Base-by-base conservation (phyloP, 352 stramenopile genomes). In the Globisporangium viniferum region DNA sequence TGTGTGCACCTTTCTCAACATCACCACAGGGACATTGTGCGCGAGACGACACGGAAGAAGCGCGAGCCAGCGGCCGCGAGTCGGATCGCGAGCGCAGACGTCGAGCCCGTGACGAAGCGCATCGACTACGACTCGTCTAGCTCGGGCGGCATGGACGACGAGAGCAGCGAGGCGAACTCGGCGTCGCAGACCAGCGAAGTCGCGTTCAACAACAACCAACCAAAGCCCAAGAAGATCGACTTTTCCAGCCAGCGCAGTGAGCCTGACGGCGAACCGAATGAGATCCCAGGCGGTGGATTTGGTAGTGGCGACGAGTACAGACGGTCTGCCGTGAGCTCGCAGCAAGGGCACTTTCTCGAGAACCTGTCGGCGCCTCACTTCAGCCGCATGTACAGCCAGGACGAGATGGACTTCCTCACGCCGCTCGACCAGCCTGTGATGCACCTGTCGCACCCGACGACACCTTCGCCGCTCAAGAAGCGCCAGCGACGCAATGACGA, bases 351-450 rank as follows among this genome's bases (percentile, higher is more conserved):
- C 18, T 81, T 72, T 15, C 67, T 67, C n/a, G 67, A 72, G 18
- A 67, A 72, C 56, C 55, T 72, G 7, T 72, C 67, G n/a, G 62
- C 78, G 48, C 75, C 79, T 15, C 74, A 66, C 31, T 77, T 76
- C 39, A 70, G 67, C 5, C 77, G 80, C 66, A 79, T 90, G 73
- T 93, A 84, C 77, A 94, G 86, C 61, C 88, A 95, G 62, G 86
- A 95, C 73, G 85, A 92, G 18, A 76, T 94, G 70, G 88, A 95
- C 73, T 95, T 93, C 75, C 80, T 90, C 44, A 95, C 88, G 59
- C 88, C 88, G 20, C 72, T 87, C 65, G 88, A 95, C 70, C 88
- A 95, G 65, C 88, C 88, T 1, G 86, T 95, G 41, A 78, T 94
- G 64, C 86, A 85, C 12, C 71, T 95, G 54, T 95, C 88, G 24